These are phyloP conservation scores for Polytrichum commune DNA, from an alignment of 225 moss, liverwort and hornwort genomes.

Conservation along the genomic window DNA sequence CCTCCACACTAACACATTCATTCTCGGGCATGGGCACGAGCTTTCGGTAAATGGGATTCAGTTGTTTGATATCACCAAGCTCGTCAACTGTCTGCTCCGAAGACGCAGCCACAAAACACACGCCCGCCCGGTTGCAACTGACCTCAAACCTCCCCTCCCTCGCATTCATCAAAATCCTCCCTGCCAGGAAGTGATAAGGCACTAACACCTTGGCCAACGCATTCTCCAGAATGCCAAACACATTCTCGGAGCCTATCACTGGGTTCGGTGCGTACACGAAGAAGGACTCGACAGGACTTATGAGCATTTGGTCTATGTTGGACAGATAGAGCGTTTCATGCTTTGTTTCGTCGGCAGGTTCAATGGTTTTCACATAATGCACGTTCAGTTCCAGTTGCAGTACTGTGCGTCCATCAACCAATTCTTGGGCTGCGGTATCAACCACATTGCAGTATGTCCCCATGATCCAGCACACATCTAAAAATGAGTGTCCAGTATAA, in stretches of 20 bases:
- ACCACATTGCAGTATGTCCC: neutral
- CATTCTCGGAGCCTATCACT: conserved; percentile 9
- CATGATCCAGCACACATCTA: neutral
- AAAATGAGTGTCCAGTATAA: neutral
- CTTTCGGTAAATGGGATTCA: conserved; percentile 39
- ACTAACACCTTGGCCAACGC: conserved; percentile 63
- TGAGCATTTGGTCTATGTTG: conserved; percentile 45
- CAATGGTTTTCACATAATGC: conserved; percentile 22
- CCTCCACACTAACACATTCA: conserved; percentile 2
- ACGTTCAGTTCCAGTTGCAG: conserved; percentile 13
- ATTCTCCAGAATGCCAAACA: conserved; percentile 32
- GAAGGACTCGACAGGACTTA: conserved; percentile 30
- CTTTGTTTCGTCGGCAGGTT: conserved; percentile 21
- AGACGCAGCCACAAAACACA: conserved; percentile 27
- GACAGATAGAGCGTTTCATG: conserved; percentile 33
- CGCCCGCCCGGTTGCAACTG: conserved; percentile 39
- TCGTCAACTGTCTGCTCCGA: conserved; percentile 28
- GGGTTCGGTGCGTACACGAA: conserved; percentile 33
- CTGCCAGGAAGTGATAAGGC: conserved; percentile 83
- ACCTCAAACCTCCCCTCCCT: conserved; percentile 30
- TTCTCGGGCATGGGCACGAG: conserved; percentile 23
- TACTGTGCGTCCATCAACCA: neutral
- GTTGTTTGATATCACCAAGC: conserved; percentile 33
- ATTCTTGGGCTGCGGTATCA: neutral
- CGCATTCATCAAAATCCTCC: conserved; percentile 34